phyloP scores from a whole-genome alignment of 2,329 filamentous ascomycete species.

The Aspergillus caelatus region DNA sequence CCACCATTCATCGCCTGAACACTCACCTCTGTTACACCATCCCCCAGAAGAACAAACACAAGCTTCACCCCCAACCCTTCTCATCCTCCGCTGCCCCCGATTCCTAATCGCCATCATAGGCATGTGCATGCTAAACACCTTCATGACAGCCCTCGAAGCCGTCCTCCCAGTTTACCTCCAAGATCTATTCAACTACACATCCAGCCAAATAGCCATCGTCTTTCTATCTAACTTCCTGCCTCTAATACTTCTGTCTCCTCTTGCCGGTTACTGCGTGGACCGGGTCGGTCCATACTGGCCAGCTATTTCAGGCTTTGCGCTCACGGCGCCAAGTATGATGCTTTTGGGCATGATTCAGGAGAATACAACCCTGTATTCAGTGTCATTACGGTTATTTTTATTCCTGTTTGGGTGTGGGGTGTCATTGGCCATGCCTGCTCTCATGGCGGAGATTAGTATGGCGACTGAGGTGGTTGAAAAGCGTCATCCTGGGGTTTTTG shows the following conservation, averaged over 20 bases:
- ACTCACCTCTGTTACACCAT: not conserved
- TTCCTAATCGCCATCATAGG: constrained; percentile 49
- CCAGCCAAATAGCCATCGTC: constrained; percentile 10
- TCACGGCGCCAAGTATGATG: constrained; percentile 14
- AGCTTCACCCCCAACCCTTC: constrained; percentile 38
- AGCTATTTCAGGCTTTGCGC: constrained; percentile 8
- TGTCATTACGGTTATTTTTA: constrained; percentile 12
- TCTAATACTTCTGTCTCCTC: constrained; percentile 8
- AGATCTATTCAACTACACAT: constrained; percentile 7
- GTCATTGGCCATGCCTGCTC: constrained; percentile 63
- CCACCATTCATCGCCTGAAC: not conserved
- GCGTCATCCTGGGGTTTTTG: constrained; percentile 46
- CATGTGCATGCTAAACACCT: constrained; percentile 13
- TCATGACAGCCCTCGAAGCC: constrained; percentile 14
- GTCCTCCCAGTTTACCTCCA: constrained; percentile 16
- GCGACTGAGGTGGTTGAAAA: constrained; percentile 35
- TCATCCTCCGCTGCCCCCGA: constrained; percentile 43
- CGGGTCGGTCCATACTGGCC: constrained; percentile 13
- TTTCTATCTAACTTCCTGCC: constrained; percentile 13
- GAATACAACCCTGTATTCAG: not conserved
- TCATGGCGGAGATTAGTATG: constrained; percentile 53
- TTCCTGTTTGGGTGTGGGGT: constrained; percentile 13
- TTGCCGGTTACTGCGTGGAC: constrained; percentile 11
- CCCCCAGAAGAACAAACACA: constrained; percentile 17
- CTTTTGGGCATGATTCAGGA: constrained; percentile 8